Evolutionary conservation across 1,284 basidiomycete species (phyloP).

Genomic region (Earliella scabrosa): DNA sequence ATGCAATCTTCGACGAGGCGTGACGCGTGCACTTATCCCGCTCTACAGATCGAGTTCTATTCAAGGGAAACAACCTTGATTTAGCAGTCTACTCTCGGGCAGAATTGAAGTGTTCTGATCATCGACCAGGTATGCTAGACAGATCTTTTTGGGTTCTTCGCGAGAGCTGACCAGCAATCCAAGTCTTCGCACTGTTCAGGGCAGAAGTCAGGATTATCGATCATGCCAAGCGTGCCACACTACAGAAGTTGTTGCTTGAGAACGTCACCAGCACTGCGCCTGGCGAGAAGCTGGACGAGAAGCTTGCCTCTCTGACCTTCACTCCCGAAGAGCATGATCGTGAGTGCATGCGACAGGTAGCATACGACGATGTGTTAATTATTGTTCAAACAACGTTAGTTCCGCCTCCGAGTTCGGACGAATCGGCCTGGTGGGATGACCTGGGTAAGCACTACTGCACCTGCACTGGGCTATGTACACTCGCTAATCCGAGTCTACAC

Average conservation of each 20-base stretch:
- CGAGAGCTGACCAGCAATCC: too few relatives aligned
- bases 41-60: conserved; percentile 84
- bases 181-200: conserved; percentile 87
- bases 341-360: conserved; percentile 22
- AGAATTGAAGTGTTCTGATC: conserved; percentile 89
- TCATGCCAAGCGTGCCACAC: conserved; percentile 66
- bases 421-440: conserved; percentile 76
- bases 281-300: conserved; percentile 74
- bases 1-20: conserved; percentile 14
- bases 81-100: conserved; percentile 72
- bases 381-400: conserved; percentile 44
- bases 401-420: conserved; percentile 79
- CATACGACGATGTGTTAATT: not conserved
- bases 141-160: too few relatives aligned
- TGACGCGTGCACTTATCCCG: not conserved
- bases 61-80: conserved; percentile 73
- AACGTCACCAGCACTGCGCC: conserved; percentile 61
- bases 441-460: conserved; percentile 52
- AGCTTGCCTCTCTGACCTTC: conserved; percentile 54
- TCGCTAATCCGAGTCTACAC: not conserved
- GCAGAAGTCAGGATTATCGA: conserved; percentile 84
- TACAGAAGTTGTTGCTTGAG: conserved; percentile 74
- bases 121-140: conserved; percentile 77
- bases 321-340: conserved; percentile 44
- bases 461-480: conserved; percentile 1